Base-by-base conservation (phyloP, 2,329 filamentous ascomycete genomes). In the Cladophialophora chaetospira region DNA sequence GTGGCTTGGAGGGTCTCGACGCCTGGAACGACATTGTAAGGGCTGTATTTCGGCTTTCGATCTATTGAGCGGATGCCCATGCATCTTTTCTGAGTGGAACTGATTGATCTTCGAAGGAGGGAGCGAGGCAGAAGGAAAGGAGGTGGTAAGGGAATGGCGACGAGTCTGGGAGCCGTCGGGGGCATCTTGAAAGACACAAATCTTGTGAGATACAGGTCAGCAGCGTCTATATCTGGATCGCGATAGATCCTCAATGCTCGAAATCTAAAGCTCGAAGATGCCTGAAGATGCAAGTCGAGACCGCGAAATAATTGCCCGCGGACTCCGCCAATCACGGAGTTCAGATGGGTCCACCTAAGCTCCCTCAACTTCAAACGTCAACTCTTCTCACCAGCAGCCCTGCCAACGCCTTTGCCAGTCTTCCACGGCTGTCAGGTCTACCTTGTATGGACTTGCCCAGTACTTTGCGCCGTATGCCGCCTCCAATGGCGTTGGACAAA, bases 41-140 rank as follows among this genome's bases (percentile, higher is more conserved):
- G 80, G 64, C 74, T 77, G 33, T 72, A 68, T 64, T 74, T 75
- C 40, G 77, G 79, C 4, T 70, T 70, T 29, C 48, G 35, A n/a
- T 79, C 79, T 65, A 84, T 78, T n/a, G 83, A 83, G 70, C 79
- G 79, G 68, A 86, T 85, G 60, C 78, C 76, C 62, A 79, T 76
- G 33, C 67, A 64, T 52, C 76, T 73, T 57, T 69, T 68, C 43
- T 63, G 62, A 42, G 58, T 43, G 35, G 44, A 50, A 33, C 36
- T 51, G 17, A 57, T 46, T 35, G 63, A 57, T 46, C 59, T 53
- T 36, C 59, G 55, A 19, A 62, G 58, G 35, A 64, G 57, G 3
- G 62, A 54, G 50, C 66, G 63, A 38, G 67, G 64, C 4, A 67
- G 63, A 46, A 69, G 66, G 49, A 65, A 63, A 6, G 65, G 56